Conservation (phyloP, 345 rosid genomes). For the Arabis alpina region DNA sequence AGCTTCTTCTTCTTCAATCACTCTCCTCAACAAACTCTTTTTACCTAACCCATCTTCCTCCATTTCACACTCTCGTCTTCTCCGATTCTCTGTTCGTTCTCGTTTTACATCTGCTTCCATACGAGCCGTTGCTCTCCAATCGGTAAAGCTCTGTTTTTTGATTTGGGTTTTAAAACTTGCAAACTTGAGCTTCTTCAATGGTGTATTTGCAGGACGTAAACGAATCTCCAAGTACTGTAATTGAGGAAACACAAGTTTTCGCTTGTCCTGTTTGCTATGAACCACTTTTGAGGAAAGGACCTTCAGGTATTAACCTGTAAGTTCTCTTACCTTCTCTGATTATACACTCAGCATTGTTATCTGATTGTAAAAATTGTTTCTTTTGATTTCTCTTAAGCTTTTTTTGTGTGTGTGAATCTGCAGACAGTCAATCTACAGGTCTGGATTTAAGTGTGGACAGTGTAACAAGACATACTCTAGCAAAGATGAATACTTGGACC, state of each 20-base stretch:
- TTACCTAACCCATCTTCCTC: slow-evolving; percentile 43
- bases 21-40: slow-evolving; percentile 42
- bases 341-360: background rate
- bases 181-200: slow-evolving; percentile 8
- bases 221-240: slow-evolving; percentile 43
- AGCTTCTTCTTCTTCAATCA: slow-evolving; percentile 47
- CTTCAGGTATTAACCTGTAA: slow-evolving; percentile 87
- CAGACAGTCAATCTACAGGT: slow-evolving; percentile 86
- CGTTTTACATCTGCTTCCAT: slow-evolving; percentile 8
- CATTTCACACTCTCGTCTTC: slow-evolving; percentile 35
- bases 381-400: background rate
- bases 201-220: slow-evolving; percentile 28
- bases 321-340: slow-evolving; percentile 38
- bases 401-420: slow-evolving; percentile 21
- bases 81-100: slow-evolving; percentile 38
- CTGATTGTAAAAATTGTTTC: background rate
- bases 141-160: slow-evolving; percentile 37
- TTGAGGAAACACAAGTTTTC: slow-evolving; percentile 58
- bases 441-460: slow-evolving; percentile 82
- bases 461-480: slow-evolving; percentile 87
- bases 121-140: slow-evolving; percentile 51
- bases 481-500: slow-evolving; percentile 78
- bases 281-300: slow-evolving; percentile 87
- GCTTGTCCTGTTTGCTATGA: slow-evolving; percentile 89
- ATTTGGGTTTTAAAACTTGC: background rate